Percentiles rank a stretch among this genome's conserved stretches.
Conservation (phyloP, 1,139 yeast species). For the Saccharomyces hybrid region DNA sequence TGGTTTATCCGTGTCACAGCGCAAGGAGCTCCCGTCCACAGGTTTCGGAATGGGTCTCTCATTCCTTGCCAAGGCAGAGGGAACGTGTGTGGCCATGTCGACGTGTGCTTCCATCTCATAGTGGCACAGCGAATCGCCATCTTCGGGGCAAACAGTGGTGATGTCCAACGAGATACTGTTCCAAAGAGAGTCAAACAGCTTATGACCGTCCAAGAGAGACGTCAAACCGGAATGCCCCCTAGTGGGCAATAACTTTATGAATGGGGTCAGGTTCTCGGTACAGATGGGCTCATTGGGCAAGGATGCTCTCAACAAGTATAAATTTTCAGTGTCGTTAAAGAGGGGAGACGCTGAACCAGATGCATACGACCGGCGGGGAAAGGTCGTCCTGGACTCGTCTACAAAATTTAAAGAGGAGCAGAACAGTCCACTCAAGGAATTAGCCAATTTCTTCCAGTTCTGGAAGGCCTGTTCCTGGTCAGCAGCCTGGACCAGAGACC, state of each 20-base stretch:
- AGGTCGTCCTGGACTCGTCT: constrained; percentile 70
- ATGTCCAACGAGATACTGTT: constrained; percentile 87
- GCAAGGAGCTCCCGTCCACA: constrained; percentile 52
- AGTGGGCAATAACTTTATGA: constrained; percentile 81
- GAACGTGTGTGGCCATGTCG: constrained; percentile 66
- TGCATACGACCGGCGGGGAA: constrained; percentile 47
- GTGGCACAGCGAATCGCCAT: constrained; percentile 35
- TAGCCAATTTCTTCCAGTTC: constrained; percentile 66
- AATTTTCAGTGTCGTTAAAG: constrained; percentile 27
- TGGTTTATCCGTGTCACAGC: constrained; percentile 61
- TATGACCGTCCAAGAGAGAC: constrained; percentile 85
- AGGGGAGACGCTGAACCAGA: constrained; percentile 22
- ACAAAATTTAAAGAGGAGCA: constrained; percentile 92
- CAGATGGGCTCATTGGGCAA: constrained; percentile 94
- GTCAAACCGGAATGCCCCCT: constrained; percentile 88
- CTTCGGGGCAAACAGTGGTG: constrained; percentile 44
- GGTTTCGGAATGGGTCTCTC: constrained; percentile 78
- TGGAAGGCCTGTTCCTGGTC: constrained; percentile 46
- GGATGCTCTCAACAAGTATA: constrained; percentile 70
- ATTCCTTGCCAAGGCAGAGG: constrained; percentile 54
- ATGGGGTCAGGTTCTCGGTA: constrained; percentile 94
- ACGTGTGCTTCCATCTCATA: constrained; percentile 62
- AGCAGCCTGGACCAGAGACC: constrained; percentile 75
- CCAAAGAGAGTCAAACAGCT: constrained; percentile 91
- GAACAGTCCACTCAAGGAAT: constrained; percentile 80